Evolutionary conservation across 2,329 filamentous ascomycete species (phyloP).

Genomic region (Colletotrichum tamarilloi): DNA sequence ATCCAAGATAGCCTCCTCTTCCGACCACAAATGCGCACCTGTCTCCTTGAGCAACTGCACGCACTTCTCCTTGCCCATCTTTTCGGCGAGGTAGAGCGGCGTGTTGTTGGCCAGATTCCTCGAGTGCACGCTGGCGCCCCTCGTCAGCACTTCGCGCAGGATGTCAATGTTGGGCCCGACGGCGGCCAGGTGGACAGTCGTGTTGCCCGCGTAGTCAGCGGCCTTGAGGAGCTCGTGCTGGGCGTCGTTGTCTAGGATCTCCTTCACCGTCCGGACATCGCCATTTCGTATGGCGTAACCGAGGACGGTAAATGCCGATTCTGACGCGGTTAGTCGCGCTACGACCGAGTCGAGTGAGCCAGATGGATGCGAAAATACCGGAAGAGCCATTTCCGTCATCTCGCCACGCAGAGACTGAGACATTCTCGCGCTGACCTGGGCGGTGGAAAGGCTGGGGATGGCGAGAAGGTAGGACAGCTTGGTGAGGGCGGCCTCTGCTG

Average conservation of each 20-base stretch:
- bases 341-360: slow-evolving; percentile 58
- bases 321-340: slow-evolving; percentile 56
- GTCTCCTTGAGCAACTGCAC: slow-evolving; percentile 66
- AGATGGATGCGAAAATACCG: slow-evolving; percentile 81
- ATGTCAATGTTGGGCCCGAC: slow-evolving; percentile 65
- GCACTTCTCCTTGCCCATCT: slow-evolving; percentile 65
- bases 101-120: slow-evolving; percentile 75
- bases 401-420: slow-evolving; percentile 83
- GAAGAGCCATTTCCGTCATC: slow-evolving; percentile 79
- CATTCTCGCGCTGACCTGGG: slow-evolving; percentile 78
- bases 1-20: slow-evolving; percentile 40
- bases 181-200: slow-evolving; percentile 69
- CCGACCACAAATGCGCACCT: slow-evolving; percentile 69
- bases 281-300: slow-evolving; percentile 84
- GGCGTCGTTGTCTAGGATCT: slow-evolving; percentile 74
- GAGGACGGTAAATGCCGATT: slow-evolving; percentile 78
- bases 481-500: slow-evolving; percentile 88
- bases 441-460: slow-evolving; percentile 68
- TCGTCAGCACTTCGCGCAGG: slow-evolving; percentile 67
- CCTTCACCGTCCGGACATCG: slow-evolving; percentile 72
- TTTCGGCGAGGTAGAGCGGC: slow-evolving; percentile 71
- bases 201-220: slow-evolving; percentile 86
- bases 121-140: slow-evolving; percentile 75
- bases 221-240: slow-evolving; percentile 74
- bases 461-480: slow-evolving; percentile 90